Conservation (phyloP, 345 rosid species). For the Sonneratia alba region DNA sequence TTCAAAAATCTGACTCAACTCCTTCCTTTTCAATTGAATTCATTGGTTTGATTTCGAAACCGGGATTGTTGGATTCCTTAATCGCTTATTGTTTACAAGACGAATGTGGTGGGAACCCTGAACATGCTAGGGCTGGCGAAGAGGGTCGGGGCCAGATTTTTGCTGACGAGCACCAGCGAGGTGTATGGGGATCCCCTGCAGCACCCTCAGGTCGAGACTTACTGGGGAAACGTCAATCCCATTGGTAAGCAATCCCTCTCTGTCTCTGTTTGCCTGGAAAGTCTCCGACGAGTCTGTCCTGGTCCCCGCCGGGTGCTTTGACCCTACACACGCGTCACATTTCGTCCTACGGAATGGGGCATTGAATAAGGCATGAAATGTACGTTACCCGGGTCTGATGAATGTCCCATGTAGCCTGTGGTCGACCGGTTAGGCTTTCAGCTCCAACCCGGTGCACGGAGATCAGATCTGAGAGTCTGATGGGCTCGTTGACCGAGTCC, state of each 20-base stretch:
- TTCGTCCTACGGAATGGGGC: neutral
- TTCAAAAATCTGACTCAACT: neutral
- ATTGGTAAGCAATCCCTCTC: constrained; percentile 39
- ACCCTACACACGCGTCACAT: too few species aligned
- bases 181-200: constrained; percentile 98
- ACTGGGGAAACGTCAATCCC: constrained; percentile 99
- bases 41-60: neutral
- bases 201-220: constrained; percentile 98
- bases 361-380: neutral
- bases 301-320: neutral
- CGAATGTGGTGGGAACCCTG: constrained; percentile 88
- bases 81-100: constrained; percentile 38
- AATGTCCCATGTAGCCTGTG: neutral
- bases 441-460: neutral
- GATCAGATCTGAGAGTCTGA: neutral
- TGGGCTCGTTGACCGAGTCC: neutral
- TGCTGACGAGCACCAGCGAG: constrained; percentile 93
- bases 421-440: neutral
- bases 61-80: constrained; percentile 21
- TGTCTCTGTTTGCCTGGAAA: too few species aligned
- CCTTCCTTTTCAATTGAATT: neutral
- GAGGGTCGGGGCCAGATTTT: constrained; percentile 83
- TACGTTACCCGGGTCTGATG: too few species aligned
- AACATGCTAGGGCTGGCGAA: constrained; percentile 94
- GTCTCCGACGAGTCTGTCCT: neutral